phyloP scores from a whole-genome alignment of 176 grass and related monocot genomes.

The Ananas comosus region DNA sequence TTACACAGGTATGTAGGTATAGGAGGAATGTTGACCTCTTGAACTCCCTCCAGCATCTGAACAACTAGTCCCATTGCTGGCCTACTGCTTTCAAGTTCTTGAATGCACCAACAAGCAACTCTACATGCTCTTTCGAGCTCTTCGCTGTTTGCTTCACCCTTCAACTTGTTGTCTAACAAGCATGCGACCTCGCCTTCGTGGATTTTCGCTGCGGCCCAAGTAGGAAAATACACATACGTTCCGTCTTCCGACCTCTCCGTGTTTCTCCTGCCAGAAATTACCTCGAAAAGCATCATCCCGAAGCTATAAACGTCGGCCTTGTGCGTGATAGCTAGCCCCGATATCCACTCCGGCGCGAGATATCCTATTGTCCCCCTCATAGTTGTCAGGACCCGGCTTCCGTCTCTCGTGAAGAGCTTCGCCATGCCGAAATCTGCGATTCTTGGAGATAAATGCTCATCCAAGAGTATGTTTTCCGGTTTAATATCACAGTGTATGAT shows the following conservation, averaged over 20 bases:
- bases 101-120: slow-evolving; percentile 34
- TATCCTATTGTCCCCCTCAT: slow-evolving; percentile 31
- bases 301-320: slow-evolving; percentile 36
- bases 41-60: slow-evolving; percentile 16
- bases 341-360: slow-evolving; percentile 33
- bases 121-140: slow-evolving; percentile 10
- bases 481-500: slow-evolving; percentile 45
- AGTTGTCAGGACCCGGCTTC: slow-evolving; percentile 33
- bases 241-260: neutral
- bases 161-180: slow-evolving; percentile 6
- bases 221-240: slow-evolving; percentile 2
- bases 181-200: neutral
- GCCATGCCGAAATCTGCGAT: slow-evolving; percentile 40
- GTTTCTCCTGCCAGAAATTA: slow-evolving; percentile 25
- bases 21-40: slow-evolving; percentile 17
- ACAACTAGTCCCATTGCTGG: slow-evolving; percentile 27
- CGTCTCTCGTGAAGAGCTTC: slow-evolving; percentile 31
- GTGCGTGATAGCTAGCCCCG: slow-evolving; percentile 18
- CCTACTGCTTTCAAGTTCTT: slow-evolving; percentile 9
- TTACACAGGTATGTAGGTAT: slow-evolving; percentile 9
- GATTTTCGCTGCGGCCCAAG: slow-evolving; percentile 14
- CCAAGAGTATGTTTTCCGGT: slow-evolving; percentile 36
- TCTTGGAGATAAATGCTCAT: slow-evolving; percentile 10
- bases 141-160: neutral
- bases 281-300: slow-evolving; percentile 33